Conservation (phyloP, 2,329 filamentous ascomycete genomes). For the Lasiodiplodia sp. region DNA sequence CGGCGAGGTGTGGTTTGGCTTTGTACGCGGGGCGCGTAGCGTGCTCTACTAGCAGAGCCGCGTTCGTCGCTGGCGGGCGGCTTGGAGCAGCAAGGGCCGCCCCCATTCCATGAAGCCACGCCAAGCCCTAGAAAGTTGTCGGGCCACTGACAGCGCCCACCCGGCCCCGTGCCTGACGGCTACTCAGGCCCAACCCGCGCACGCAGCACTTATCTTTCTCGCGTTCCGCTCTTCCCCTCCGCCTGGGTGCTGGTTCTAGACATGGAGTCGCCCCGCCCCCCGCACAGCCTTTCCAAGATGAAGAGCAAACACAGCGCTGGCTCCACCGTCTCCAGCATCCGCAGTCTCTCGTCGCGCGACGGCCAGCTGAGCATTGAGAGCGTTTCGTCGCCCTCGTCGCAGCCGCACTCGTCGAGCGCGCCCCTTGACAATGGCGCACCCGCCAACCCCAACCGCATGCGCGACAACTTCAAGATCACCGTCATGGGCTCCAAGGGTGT, state of each 20-base stretch:
- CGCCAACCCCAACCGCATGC: slow-evolving; percentile 26
- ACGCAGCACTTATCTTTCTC: neutral
- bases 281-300: slow-evolving; percentile 13
- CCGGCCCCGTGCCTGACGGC: slow-evolving; percentile 5
- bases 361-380: slow-evolving; percentile 25
- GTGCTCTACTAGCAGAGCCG: slow-evolving; percentile 12
- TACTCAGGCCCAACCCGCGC: neutral
- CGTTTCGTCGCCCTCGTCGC: slow-evolving; percentile 13
- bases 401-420: neutral
- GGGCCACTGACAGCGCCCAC: slow-evolving; percentile 1
- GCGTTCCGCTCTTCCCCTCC: neutral
- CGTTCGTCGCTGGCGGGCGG: neutral
- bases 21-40: neutral
- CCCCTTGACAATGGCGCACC: slow-evolving; percentile 14
- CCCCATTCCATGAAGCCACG: neutral
- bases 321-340: slow-evolving; percentile 21
- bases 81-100: neutral
- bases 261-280: slow-evolving; percentile 14
- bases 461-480: slow-evolving; percentile 26
- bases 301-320: slow-evolving; percentile 9
- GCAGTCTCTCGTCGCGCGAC: slow-evolving; percentile 23
- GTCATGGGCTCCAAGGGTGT: slow-evolving; percentile 17
- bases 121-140: neutral
- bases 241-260: neutral
- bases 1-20: slow-evolving; percentile 4